A percentile compares a stretch with the other conserved stretches of the same genome.
phyloP scores from a whole-genome alignment of 768 basidiomycete species.

The Lactifluus rugatus region DNA sequence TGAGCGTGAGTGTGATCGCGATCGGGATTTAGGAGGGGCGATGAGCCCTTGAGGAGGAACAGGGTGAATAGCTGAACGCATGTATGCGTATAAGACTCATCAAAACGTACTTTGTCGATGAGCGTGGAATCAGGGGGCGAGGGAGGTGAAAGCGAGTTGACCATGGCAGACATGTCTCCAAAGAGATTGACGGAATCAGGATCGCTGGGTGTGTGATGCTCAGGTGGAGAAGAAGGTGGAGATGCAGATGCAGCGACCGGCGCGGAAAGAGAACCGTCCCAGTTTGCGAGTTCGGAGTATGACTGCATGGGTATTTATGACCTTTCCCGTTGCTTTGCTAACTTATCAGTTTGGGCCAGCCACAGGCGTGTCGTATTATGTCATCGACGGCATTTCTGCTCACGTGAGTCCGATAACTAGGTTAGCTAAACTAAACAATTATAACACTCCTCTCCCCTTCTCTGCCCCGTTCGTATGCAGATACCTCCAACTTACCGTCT shows the following conservation, averaged over 20 bases:
- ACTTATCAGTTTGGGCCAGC: not conserved
- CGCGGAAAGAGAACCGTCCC: constrained; percentile 10
- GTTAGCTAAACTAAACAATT: not conserved
- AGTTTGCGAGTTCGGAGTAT: constrained; percentile 16
- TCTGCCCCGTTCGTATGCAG: constrained; percentile 31
- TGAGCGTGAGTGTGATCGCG: not conserved
- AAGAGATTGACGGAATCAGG: not conserved
- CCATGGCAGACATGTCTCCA: not conserved
- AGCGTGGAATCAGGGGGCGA: not conserved
- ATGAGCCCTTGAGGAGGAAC: not conserved
- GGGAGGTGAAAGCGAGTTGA: not conserved
- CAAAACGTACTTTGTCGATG: not conserved
- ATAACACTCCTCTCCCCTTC: constrained; percentile 21
- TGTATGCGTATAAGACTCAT: not conserved
- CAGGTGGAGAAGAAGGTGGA: not conserved
- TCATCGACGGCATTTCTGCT: not conserved
- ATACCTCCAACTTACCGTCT: constrained; percentile 31
- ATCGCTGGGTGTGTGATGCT: not conserved
- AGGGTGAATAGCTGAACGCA: not conserved
- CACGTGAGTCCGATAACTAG: not conserved
- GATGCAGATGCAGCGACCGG: not conserved
- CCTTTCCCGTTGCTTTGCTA: no score
- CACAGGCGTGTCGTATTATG: constrained; percentile 1
- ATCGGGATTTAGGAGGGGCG: not conserved
- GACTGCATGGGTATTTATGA: constrained; percentile 10